Evolutionary conservation across 2,329 filamentous ascomycete species (phyloP), one percentile per base, ranked within the genome.

Genomic region (Aspergillus sp.): DNA sequence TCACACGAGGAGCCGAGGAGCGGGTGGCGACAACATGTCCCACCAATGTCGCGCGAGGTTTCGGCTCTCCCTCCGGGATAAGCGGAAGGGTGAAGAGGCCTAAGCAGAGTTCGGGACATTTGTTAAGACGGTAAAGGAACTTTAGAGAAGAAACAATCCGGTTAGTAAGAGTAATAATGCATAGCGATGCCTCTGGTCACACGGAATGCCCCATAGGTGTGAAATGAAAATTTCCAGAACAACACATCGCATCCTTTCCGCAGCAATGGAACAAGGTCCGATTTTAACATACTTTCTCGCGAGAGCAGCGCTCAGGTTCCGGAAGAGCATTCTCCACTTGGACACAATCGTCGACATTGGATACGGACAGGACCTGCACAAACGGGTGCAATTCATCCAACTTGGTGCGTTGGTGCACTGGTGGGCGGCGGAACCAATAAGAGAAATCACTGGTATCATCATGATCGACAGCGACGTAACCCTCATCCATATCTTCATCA

Each of bases 11-110:
- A 44, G 79, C 78, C 33, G 75, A 73, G 33, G 83, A 85, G 55
- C 86, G 84, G 10, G 89, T 90, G 17, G 86, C 80, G 52, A 95
- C 75, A 55, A 91, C 77, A 67, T 95, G 88, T 35, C 82, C 90
- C 43, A 95, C 75, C 20, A 95, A 76, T 71, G 61, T 78, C 72
- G 53, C 78, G 77, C 64, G 72, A 67, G 70, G 87, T 80, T 56
- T 87, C 76, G 33, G 77, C 74, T 55, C 74, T 71, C 55, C 81
- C 70, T 55, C 73, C 65, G 56, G 79, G 65, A 51, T 78, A 68
- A 56, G 73, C 60, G 60, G 77, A 64, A 60, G 75, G 62, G 85
- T 86, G 73, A 91, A 95, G 47, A 95, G 71, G 23, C 90, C 90
- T 45, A 90, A 74, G 64, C 81, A 85, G 47, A 95, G 78, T 61